Evolutionary conservation across 2,329 filamentous ascomycete species (phyloP), one percentile per base, ranked within the genome.

Genomic region (Ceratocystis huliohia): DNA sequence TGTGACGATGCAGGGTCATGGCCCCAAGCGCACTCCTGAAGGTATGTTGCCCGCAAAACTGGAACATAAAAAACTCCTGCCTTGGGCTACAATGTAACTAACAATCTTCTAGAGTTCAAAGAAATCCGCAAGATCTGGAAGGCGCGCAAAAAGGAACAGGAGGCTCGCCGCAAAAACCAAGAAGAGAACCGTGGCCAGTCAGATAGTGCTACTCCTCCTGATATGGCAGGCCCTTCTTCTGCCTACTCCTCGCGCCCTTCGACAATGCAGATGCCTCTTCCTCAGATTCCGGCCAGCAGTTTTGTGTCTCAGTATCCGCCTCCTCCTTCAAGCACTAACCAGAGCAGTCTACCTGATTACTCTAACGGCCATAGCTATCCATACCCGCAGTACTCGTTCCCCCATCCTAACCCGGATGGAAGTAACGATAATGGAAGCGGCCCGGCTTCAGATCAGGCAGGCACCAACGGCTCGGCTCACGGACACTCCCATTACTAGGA

Each of bases 121-220:
- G 94, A 99, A 74, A 96, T 97, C 68, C 89, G 94, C 70, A 97
- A 97, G 75, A 93, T 97, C 74, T 99, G 94, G 94, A 99, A 97
- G 80, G 89, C 90, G 48, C 91, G 94, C 73, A 97, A 97, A 84
- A 99, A 99, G 89, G 94, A 97, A 75, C 93, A 97, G 72, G 93
- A 97, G 70, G 87, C 87, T 64, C 82, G 85, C 72, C 89, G 92
- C 73, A 96, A 96, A 80, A 44, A 64, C 1, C 62, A 59, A 13
- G 62, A 64, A n/a, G 28, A 30, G 4, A 53, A 53, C 25, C 61
- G 61, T 17, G 53, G 37, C 28, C 44, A 56, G 10, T 46, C 63
- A 41, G 63, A 37, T 13, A 56, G 63, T 20, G 25, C 63, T 20
- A 44, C 63, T 20, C 63, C 63, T 57, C 46, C 46, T 46, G 46